Evolutionary conservation across 2,329 filamentous ascomycete genomes (phyloP), one percentile per base, ranked within the genome.

Genomic region (Aspergillus awamori): DNA sequence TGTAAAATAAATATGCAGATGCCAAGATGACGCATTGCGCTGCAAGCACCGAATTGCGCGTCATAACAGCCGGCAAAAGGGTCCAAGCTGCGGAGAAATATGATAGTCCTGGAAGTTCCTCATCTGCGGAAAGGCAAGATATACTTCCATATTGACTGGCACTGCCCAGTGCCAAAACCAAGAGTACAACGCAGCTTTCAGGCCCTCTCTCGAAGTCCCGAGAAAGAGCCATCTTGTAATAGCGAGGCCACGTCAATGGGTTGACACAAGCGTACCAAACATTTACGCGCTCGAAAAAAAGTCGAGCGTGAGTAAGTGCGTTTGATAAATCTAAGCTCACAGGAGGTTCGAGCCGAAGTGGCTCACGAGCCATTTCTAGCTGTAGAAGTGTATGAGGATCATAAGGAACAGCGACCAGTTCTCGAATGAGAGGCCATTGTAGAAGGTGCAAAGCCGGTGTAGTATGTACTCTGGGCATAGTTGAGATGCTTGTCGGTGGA

Each of bases 251-350:
- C 1, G 87, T 90, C 74, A 91, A 91, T 1, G 91, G 91, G 72
- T 93, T 93, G 36, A 95, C 90, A 68, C 90, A 92, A 8, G 91
- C 91, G 70, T 94, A 94, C 89, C 91, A 94, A 3, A 93, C 84
- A 66, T 94, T 94, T 62, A 93, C 91, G 45, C 89, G 84, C 60
- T 90, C 87, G 70, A 94, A 95, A 74, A 92, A 94, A 1, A 91
- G 88, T 70, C 90, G 87, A 43, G 92, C 89, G 73, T 93, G 93
- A 4, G 87, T 84, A 51, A 87, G 84, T 1, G 88, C 90, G 72
- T 92, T 92, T 48, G 88, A 89, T 47, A 93, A 78, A 73, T 93
- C 89, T 61, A 93, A 83, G 11, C 87, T 87, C 51, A 89, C 79
- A 15, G 85, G 86, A 1, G 79, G 74, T 57, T 76, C 78, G 58